These are phyloP conservation scores for Antitrichia curtipendula DNA, from an alignment of 225 moss, liverwort and hornwort species.

Conservation along the genomic window DNA sequence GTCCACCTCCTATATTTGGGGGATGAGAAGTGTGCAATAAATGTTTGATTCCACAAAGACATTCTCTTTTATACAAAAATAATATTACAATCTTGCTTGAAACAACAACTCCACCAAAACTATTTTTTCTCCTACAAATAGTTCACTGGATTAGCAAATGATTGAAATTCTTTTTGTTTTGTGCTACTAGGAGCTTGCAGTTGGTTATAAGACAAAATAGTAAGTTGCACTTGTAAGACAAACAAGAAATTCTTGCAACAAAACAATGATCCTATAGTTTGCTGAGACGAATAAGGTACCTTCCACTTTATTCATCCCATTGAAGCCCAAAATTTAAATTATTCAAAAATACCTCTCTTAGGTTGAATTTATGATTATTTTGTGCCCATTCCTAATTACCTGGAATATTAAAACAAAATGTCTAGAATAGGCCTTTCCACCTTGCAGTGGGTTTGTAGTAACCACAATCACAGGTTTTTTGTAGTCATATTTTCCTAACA, in stretches of 20 bases:
- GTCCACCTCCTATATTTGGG: rapidly evolving
- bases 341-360: not conserved
- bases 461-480: too few relatives aligned
- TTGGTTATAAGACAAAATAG: not conserved
- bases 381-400: rapidly evolving
- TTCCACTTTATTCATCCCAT: not conserved
- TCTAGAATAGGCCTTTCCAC: not conserved
- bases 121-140: not conserved
- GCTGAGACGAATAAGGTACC: not conserved
- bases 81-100: not conserved
- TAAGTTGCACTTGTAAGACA: not conserved
- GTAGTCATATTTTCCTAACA: too few relatives aligned
- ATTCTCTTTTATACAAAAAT: rapidly evolving
- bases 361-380: not conserved
- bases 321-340: not conserved
- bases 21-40: not conserved
- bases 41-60: not conserved
- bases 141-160: not conserved
- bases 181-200: not conserved
- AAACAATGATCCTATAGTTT: not conserved
- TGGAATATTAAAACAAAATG: not conserved
- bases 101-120: not conserved
- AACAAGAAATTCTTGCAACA: not conserved
- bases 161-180: not conserved
- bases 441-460: too few relatives aligned